Evolutionary conservation across 257 asterid genomes (phyloP).

Genomic region (Solanum peruvianum): DNA sequence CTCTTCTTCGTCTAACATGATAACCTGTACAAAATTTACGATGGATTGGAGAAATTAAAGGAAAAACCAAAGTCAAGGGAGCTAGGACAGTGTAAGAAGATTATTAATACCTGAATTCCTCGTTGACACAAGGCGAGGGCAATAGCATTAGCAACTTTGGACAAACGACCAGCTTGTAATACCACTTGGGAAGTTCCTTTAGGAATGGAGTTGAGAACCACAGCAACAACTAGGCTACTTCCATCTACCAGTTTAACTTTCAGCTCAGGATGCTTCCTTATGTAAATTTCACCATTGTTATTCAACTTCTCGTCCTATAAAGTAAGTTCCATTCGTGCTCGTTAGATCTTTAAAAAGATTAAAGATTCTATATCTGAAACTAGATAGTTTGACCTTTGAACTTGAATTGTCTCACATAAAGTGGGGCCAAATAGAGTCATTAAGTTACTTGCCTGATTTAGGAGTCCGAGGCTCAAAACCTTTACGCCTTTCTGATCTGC

Average conservation of each 20-base stretch:
- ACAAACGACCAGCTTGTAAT: constrained; percentile 5
- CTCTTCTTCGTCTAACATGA: neutral
- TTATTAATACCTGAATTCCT: neutral
- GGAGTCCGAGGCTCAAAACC: constrained; percentile 56
- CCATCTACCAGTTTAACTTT: constrained; percentile 37
- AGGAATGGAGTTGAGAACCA: neutral
- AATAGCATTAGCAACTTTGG: neutral
- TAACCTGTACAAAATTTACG: neutral
- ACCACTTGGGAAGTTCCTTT: neutral
- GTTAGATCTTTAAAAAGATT: neutral
- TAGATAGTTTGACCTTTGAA: neutral
- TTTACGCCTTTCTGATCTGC: constrained; percentile 40
- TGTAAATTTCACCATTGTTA: constrained; percentile 36
- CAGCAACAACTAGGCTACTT: constrained; percentile 19
- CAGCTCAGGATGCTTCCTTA: constrained; percentile 38
- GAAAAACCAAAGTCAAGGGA: neutral
- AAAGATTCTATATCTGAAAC: neutral
- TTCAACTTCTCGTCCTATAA: constrained; percentile 55
- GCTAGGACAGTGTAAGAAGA: neutral
- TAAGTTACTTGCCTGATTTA: constrained; percentile 46
- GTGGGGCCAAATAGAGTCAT: neutral
- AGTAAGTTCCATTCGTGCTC: neutral
- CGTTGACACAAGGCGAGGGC: neutral
- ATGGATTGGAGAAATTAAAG: neutral
- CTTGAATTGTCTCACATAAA: neutral